phyloP scores from a whole-genome alignment of 345 rosid species.

The Rhizophora apiculata region DNA sequence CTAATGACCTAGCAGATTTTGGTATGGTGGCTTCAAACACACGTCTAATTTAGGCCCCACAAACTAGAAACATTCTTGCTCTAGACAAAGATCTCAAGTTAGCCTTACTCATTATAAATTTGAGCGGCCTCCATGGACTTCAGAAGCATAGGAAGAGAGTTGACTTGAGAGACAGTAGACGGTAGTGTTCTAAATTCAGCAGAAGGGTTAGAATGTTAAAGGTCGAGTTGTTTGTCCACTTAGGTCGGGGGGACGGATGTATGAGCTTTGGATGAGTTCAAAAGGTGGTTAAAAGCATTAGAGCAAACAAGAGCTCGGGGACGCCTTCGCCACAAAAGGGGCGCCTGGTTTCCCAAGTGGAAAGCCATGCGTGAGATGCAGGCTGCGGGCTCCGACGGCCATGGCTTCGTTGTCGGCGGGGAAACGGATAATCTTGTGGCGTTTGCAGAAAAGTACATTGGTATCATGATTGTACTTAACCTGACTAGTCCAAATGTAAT shows the following conservation, averaged over 20 bases:
- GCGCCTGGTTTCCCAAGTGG: slow-evolving; percentile 12
- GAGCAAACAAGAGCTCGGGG: slow-evolving; percentile 9
- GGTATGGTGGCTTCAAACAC: too few relatives aligned
- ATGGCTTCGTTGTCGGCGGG: slow-evolving; percentile 11
- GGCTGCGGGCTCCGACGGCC: slow-evolving; percentile 7
- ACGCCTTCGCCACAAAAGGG: slow-evolving; percentile 1
- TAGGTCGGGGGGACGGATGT: background rate
- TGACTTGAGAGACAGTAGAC: too few relatives aligned
- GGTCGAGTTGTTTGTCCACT: background rate
- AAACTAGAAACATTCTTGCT: too few relatives aligned
- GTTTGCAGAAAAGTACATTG: slow-evolving; percentile 21
- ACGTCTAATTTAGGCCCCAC: too few relatives aligned
- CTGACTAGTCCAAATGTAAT: too few relatives aligned
- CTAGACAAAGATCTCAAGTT: too few relatives aligned
- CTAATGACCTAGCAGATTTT: too few relatives aligned
- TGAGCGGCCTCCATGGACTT: too few relatives aligned
- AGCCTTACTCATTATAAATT: too few relatives aligned
- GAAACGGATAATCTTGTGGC: slow-evolving; percentile 20
- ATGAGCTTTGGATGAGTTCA: slow-evolving; percentile 15
- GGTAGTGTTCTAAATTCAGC: too few relatives aligned
- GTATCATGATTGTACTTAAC: slow-evolving; percentile 4
- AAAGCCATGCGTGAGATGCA: slow-evolving; percentile 4
- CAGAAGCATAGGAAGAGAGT: too few relatives aligned
- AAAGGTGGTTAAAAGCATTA: slow-evolving; percentile 8
- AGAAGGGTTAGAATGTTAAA: too few relatives aligned